phyloP scores from a whole-genome alignment of 2,329 filamentous ascomycete species.

The Trichoderma gracile region DNA sequence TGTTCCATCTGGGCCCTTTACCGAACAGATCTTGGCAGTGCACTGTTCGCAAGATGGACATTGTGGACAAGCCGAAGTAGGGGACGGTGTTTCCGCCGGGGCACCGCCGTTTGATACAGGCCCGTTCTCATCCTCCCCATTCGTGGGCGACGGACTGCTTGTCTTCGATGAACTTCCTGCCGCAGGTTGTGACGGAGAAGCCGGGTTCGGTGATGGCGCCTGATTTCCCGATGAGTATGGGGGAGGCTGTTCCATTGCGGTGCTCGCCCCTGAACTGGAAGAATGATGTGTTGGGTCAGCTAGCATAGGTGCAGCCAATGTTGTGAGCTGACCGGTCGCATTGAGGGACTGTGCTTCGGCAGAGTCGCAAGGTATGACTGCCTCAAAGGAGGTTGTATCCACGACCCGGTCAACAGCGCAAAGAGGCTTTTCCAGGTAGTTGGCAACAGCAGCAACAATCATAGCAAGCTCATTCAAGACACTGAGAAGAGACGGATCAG shows the following conservation, averaged over 20 bases:
- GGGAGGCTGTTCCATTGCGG: constrained; percentile 1
- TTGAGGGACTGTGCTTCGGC: constrained; percentile 4
- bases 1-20: neutral
- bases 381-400: constrained; percentile 23
- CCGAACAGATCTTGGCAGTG: constrained; percentile 2
- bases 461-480: constrained; percentile 31
- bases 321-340: neutral
- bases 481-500: constrained; percentile 26
- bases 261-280: neutral
- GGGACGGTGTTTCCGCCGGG: neutral
- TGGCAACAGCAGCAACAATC: constrained; percentile 29
- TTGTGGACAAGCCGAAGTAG: constrained; percentile 24
- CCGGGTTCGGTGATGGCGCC: neutral
- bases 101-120: neutral
- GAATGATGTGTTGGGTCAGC: neutral
- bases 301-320: neutral
- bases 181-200: neutral
- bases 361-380: constrained; percentile 29
- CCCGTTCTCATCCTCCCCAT: neutral
- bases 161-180: neutral
- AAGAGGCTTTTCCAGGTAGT: constrained; percentile 27
- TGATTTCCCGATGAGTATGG: constrained; percentile 2
- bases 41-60: constrained; percentile 30
- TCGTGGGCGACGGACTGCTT: neutral
- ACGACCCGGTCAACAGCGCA: constrained; percentile 29